Base-by-base conservation (phyloP, 2,329 filamentous ascomycete genomes). In the Myriosclerotinia scirpicola region DNA sequence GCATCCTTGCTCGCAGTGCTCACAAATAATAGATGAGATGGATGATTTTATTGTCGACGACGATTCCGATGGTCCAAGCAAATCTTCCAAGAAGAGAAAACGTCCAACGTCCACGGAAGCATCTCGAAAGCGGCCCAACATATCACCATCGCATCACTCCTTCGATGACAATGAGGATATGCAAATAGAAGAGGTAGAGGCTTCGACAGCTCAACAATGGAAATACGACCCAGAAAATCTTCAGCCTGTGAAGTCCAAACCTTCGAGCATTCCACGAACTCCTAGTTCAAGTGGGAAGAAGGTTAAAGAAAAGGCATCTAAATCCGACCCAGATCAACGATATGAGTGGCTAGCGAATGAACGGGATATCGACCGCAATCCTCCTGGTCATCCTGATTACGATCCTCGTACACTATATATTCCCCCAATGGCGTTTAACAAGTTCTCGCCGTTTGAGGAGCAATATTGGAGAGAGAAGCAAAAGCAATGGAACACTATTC, bases 401-500 rank as follows among this genome's bases (percentile, higher is more conserved):
- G 93, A 99, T 73, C 92, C 92, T 11, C 85, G 92, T 26, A 96
- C 93, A 0, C 84, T 99, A n/a, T 97, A 89, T 77, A 90, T 99
- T 44, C 95, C 95, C 0, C 90, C 92, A 0, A 76, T 82, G 44
- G 92, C 92, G 0, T 96, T 89, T 88, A 80, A 80, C 40, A 89
- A 90, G 36, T 97, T 99, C 76, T 96, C 93, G 0, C 86, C 94
- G 0, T 99, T 99, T 71, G 95, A 99, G 79, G 96, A 93, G 78
- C 95, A 99, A 76, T 99, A 99, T 77, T 99, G 95, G 95, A 92
- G 96, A 75, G 98, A 99, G 78, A 99, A 99, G 80, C 91, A 93
- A 78, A 97, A 97, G 73, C 91, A 96, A 71, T 98, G 92, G 91
- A 93, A 97, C 71, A 97, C 93, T 0, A 90, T 99, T 55, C 94